Evolutionary conservation across 306 rosid species (phyloP).

Genomic region (Inga leiocalycina): DNA sequence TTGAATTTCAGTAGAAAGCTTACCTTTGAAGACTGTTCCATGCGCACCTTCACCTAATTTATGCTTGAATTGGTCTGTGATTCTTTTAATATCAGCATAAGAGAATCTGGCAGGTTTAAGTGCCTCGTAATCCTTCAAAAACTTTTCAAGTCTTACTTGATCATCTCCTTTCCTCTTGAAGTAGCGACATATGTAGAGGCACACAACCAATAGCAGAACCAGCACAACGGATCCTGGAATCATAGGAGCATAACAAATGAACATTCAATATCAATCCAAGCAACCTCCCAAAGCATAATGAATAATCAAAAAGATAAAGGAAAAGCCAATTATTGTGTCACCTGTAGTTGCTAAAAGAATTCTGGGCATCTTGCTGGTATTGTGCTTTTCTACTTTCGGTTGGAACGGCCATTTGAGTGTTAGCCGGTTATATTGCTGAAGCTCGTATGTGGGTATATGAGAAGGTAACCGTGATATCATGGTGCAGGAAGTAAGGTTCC

Average conservation of each 20-base stretch:
- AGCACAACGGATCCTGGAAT: neutral
- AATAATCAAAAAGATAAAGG: too few relatives aligned
- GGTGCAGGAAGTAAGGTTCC: neutral
- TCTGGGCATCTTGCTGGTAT: neutral
- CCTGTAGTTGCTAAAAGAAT: too few relatives aligned
- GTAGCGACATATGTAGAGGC: too few relatives aligned
- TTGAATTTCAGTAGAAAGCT: slow-evolving; percentile 10
- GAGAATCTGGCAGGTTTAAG: slow-evolving; percentile 43
- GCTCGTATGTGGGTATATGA: neutral
- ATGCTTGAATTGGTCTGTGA: slow-evolving; percentile 37
- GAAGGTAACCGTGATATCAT: neutral
- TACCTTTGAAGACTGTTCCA: slow-evolving; percentile 41
- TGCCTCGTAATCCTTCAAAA: slow-evolving; percentile 41
- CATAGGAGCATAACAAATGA: neutral
- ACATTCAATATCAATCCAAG: too few relatives aligned
- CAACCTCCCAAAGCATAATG: neutral
- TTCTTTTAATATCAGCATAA: slow-evolving; percentile 43
- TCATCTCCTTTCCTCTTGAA: too few relatives aligned
- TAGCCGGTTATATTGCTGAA: neutral
- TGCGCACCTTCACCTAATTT: slow-evolving; percentile 43
- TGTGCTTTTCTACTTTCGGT: neutral
- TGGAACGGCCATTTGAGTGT: neutral
- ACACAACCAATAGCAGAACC: too few relatives aligned
- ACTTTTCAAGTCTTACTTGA: slow-evolving; percentile 24
- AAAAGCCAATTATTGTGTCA: neutral